Percentiles rank a stretch among this genome's conserved stretches.
phyloP scores from a whole-genome alignment of 768 basidiomycete species.

The Phallus indusiatus region DNA sequence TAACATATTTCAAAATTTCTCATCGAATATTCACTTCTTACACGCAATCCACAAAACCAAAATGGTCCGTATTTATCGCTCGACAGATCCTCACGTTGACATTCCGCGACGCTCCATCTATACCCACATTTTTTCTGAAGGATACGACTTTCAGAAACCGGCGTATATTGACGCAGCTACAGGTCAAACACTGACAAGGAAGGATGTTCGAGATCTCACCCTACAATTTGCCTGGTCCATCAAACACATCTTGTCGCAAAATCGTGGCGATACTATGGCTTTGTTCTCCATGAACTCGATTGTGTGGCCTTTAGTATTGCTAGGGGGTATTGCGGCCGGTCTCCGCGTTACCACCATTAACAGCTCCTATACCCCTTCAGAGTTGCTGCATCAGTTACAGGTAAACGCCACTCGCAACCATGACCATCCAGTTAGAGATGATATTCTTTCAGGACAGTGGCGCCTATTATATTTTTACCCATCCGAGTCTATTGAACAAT shows the following conservation, averaged over 20 bases:
- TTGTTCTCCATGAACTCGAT: constrained; percentile 65
- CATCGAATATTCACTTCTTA: too few species aligned
- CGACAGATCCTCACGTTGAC: constrained; percentile 29
- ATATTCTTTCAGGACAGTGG: constrained; percentile 35
- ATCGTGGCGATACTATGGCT: constrained; percentile 50
- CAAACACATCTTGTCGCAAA: constrained; percentile 21
- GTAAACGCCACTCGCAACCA: background rate
- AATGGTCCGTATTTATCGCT: constrained; percentile 31
- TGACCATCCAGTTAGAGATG: too few species aligned
- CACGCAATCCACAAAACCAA: too few species aligned
- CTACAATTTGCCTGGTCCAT: constrained; percentile 54
- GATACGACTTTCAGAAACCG: constrained; percentile 15
- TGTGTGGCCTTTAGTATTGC: constrained; percentile 40
- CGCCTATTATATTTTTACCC: constrained; percentile 53
- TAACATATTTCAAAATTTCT: too few species aligned
- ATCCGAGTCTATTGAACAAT: constrained; percentile 46
- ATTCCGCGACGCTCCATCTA: constrained; percentile 38
- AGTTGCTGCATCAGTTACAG: constrained; percentile 62
- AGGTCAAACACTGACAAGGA: constrained; percentile 47
- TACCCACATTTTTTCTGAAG: constrained; percentile 35
- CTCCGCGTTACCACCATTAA: constrained; percentile 66
- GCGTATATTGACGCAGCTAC: constrained; percentile 64
- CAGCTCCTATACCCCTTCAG: constrained; percentile 54
- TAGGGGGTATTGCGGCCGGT: constrained; percentile 50
- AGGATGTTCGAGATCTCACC: constrained; percentile 41